Conservation (phyloP, 2,329 filamentous ascomycete species). For the Pyrenophora seminiperda region DNA sequence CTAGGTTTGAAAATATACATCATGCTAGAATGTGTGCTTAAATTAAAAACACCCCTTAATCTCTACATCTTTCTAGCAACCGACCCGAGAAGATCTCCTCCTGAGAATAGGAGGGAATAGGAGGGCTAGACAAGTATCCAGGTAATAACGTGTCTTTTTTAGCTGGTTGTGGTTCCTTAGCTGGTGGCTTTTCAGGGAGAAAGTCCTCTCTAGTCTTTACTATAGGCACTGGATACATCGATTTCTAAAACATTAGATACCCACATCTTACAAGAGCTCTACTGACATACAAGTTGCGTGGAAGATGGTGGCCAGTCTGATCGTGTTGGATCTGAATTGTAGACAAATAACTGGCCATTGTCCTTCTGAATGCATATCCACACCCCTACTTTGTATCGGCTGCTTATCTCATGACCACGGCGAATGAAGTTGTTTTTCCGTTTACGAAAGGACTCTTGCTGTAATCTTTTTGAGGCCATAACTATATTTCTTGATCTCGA, state of each 20-base stretch:
- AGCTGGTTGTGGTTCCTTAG: conserved; percentile 1
- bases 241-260: conserved; percentile 3
- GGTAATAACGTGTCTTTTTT: conserved; percentile 7
- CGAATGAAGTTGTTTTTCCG: conserved; percentile 20
- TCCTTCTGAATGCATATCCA: conserved; percentile 23
- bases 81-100: conserved; percentile 16
- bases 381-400: conserved; percentile 16
- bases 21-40: not conserved
- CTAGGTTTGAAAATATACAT: not conserved
- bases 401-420: conserved; percentile 18
- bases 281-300: conserved; percentile 9
- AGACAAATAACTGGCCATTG: conserved; percentile 20
- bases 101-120: conserved; percentile 17
- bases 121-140: conserved; percentile 13
- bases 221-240: conserved; percentile 12
- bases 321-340: conserved; percentile 15
- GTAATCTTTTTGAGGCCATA: conserved; percentile 20
- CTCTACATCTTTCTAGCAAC: conserved; percentile 7
- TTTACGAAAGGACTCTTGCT: conserved; percentile 23
- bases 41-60: not conserved
- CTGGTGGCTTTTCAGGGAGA: not conserved
- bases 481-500: conserved; percentile 3
- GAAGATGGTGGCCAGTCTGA: conserved; percentile 15
- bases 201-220: conserved; percentile 13
- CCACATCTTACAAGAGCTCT: not conserved